Evolutionary conservation across 2,329 filamentous ascomycete species (phyloP).

Genomic region (Fusarium compactum): DNA sequence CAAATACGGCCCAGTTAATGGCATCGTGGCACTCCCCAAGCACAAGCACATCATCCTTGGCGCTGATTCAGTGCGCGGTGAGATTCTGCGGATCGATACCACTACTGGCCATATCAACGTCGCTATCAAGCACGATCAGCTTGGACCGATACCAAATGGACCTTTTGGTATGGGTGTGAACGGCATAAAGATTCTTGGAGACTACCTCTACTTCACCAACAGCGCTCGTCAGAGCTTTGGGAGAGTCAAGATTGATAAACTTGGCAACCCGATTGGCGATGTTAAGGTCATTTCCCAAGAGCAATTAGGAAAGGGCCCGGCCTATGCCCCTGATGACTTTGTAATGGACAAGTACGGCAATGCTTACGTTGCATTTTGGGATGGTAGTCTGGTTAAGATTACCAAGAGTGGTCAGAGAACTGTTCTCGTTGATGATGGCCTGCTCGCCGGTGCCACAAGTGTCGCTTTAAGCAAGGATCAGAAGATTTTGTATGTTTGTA

Average conservation of each 20-base stretch:
- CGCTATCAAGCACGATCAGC: background rate
- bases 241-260: constrained; percentile 2
- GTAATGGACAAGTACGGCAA: constrained; percentile 12
- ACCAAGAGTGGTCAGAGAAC: background rate
- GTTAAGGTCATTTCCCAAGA: background rate
- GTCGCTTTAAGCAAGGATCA: background rate
- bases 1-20: background rate
- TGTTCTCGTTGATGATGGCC: background rate
- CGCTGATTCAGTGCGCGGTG: constrained; percentile 11
- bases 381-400: constrained; percentile 2
- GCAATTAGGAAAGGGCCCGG: background rate
- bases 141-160: background rate
- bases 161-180: constrained; percentile 4
- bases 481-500: constrained; percentile 6
- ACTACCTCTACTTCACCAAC: constrained; percentile 23
- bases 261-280: background rate
- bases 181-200: background rate
- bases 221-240: background rate
- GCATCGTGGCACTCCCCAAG: background rate
- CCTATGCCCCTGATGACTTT: constrained; percentile 1
- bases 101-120: background rate
- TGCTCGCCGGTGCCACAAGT: constrained; percentile 2
- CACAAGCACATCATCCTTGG: constrained; percentile 12
- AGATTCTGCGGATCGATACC: constrained; percentile 17
- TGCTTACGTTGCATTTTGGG: constrained; percentile 9